Percentiles rank a stretch among this genome's conserved stretches.
phyloP scores from a whole-genome alignment of 2,329 filamentous ascomycete species.

The Aspergillus neoniger region DNA sequence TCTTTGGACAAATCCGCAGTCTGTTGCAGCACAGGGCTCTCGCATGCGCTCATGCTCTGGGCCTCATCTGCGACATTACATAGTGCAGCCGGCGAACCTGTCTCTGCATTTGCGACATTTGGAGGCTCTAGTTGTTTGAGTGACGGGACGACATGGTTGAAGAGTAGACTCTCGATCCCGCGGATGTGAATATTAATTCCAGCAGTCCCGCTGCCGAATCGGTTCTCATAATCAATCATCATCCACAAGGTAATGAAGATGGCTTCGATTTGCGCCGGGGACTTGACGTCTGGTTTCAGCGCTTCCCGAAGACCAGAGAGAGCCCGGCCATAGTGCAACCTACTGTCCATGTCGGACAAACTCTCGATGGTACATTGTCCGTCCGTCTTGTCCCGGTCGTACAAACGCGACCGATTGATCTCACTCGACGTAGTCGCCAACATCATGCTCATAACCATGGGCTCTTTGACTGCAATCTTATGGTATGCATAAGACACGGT shows the following conservation, averaged over 20 bases:
- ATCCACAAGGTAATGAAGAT: conserved; percentile 32
- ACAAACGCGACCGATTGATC: conserved; percentile 23
- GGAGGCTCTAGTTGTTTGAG: conserved; percentile 10
- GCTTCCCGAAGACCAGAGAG: conserved; percentile 27
- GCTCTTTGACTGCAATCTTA: conserved; percentile 27
- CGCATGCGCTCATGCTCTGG: not conserved
- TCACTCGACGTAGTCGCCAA: conserved; percentile 28
- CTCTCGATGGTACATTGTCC: conserved; percentile 11
- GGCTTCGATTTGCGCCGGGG: conserved; percentile 26
- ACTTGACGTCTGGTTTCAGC: conserved; percentile 27
- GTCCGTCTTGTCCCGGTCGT: conserved; percentile 16
- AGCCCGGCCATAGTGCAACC: conserved; percentile 28
- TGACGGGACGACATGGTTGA: conserved; percentile 29
- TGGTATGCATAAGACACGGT: conserved; percentile 30
- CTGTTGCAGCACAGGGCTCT: not conserved
- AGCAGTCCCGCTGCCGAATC: conserved; percentile 26
- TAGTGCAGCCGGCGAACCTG: not conserved
- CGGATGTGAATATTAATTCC: conserved; percentile 29
- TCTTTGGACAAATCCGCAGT: conserved; percentile 1
- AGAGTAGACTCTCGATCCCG: conserved; percentile 26
- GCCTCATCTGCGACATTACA: not conserved
- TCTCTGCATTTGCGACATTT: not conserved
- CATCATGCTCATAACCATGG: conserved; percentile 35
- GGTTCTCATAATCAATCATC: conserved; percentile 33
- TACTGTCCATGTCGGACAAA: conserved; percentile 22